phyloP scores from a whole-genome alignment of 352 stramenopile species.

The Phytopythium chamaehyphon region DNA sequence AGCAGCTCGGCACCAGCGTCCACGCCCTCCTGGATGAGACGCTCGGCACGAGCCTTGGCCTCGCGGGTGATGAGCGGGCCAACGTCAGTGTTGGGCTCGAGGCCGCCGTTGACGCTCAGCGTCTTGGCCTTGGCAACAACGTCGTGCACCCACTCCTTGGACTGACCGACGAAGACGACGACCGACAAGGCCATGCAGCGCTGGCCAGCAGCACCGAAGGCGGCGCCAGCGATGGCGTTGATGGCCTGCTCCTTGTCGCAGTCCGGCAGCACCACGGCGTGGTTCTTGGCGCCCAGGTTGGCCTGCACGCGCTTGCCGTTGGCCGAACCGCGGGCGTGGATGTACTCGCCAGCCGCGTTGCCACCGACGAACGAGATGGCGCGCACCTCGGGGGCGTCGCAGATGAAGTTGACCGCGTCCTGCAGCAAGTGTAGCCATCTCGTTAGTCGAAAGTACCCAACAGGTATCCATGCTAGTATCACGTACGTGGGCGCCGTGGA shows the following conservation, averaged over 20 bases:
- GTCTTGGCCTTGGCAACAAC: slow-evolving; percentile 88
- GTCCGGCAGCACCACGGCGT: slow-evolving; percentile 95
- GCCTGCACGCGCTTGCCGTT: slow-evolving; percentile 95
- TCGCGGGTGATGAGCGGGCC: slow-evolving; percentile 90
- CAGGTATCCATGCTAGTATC: too few relatives aligned
- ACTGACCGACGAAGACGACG: slow-evolving; percentile 94
- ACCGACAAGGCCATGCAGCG: slow-evolving; percentile 97
- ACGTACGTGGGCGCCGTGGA: slow-evolving; percentile 78
- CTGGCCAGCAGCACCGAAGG: slow-evolving; percentile 96
- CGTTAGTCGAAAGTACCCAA: neutral
- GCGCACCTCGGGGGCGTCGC: slow-evolving; percentile 91
- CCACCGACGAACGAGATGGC: slow-evolving; percentile 97
- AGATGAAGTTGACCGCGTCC: slow-evolving; percentile 95
- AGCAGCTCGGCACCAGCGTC: slow-evolving; percentile 88
- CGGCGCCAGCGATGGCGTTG: slow-evolving; percentile 86
- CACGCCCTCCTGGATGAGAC: slow-evolving; percentile 87
- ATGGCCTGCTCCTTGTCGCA: slow-evolving; percentile 89
- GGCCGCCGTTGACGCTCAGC: slow-evolving; percentile 89
- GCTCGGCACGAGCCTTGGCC: slow-evolving; percentile 85
- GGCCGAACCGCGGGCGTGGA: slow-evolving; percentile 81
- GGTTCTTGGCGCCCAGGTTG: slow-evolving; percentile 98
- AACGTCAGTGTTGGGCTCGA: slow-evolving; percentile 67
- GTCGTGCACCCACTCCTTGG: slow-evolving; percentile 91
- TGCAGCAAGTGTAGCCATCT: slow-evolving; percentile 16
- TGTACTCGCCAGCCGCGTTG: slow-evolving; percentile 93